These are phyloP conservation scores for Cystobasidium ongulense DNA, from an alignment of 768 basidiomycete genomes.

Conservation along the genomic window DNA sequence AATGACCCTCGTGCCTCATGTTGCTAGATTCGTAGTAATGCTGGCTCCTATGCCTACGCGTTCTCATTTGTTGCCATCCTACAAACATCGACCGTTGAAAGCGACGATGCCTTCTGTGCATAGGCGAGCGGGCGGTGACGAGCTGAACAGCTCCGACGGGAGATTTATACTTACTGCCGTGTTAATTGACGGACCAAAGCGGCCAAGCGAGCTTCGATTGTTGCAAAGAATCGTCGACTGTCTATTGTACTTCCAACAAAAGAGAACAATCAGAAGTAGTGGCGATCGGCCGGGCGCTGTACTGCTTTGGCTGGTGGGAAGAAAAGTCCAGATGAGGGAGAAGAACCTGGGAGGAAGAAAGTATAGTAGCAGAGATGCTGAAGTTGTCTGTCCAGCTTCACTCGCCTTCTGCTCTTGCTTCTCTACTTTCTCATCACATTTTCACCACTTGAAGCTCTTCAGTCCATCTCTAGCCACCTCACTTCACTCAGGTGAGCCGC, in stretches of 20 bases:
- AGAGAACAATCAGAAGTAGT: not conserved
- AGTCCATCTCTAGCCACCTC: not conserved
- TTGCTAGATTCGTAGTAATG: too few relatives aligned
- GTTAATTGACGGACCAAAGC: not conserved
- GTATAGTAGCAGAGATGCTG: not conserved
- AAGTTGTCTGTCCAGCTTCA: not conserved
- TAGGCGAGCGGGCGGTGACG: too few relatives aligned
- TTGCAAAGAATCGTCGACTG: not conserved
- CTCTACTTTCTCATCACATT: not conserved
- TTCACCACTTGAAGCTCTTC: not conserved
- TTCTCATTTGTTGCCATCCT: too few relatives aligned
- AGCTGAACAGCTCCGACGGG: too few relatives aligned
- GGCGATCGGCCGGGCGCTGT: not conserved
- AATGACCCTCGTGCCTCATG: too few relatives aligned
- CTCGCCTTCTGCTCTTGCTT: not conserved
- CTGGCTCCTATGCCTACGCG: too few relatives aligned
- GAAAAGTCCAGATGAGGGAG: not conserved
- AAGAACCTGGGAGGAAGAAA: not conserved
- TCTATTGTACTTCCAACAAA: not conserved
- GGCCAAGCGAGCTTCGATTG: not conserved
- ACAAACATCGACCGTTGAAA: too few relatives aligned
- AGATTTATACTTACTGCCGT: not conserved
- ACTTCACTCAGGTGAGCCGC: not conserved
- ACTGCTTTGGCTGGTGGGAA: too few relatives aligned
- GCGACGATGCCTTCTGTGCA: too few relatives aligned